Conservation (phyloP, 495 filamentous ascomycete genomes). For the Trichocladium antarcticum region DNA sequence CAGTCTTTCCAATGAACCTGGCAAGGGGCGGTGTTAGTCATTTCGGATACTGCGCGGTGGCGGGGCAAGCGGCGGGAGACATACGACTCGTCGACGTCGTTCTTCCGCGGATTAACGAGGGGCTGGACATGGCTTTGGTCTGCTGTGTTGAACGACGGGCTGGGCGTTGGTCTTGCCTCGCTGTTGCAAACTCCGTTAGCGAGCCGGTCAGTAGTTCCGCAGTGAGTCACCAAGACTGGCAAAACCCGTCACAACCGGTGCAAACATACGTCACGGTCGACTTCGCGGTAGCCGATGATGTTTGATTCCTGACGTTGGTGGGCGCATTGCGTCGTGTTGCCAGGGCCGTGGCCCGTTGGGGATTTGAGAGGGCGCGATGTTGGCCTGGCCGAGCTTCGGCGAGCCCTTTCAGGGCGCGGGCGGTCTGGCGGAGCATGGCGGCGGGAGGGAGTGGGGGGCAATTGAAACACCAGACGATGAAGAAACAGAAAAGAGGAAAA, state of each 20-base stretch:
- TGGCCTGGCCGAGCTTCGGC: conserved; percentile 27
- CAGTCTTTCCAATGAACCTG: conserved; percentile 87
- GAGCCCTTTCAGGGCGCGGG: conserved; percentile 35
- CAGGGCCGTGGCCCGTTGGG: conserved; percentile 18
- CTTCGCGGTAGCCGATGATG: conserved; percentile 26
- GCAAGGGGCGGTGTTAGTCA: conserved; percentile 21
- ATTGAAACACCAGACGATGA: conserved; percentile 6
- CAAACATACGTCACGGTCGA: conserved; percentile 12
- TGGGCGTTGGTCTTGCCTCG: conserved; percentile 43
- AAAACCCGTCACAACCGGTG: neutral
- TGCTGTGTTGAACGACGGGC: conserved; percentile 55
- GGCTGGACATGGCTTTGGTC: conserved; percentile 52
- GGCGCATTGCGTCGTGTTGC: conserved; percentile 21
- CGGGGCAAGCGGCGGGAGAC: conserved; percentile 20
- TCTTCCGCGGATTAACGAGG: conserved; percentile 47
- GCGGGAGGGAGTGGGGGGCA: conserved; percentile 10
- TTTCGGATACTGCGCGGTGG: conserved; percentile 6
- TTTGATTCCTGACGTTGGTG: conserved; percentile 28
- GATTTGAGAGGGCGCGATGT: conserved; percentile 21
- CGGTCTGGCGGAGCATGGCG: conserved; percentile 36
- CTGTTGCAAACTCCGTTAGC: conserved; percentile 23
- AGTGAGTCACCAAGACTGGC: conserved; percentile 17
- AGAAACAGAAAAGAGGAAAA: conserved; percentile 12
- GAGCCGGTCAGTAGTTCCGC: neutral
- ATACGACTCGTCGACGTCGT: conserved; percentile 67